Evolutionary conservation across 2,329 filamentous ascomycete species (phyloP).

Genomic region (Colletotrichum aenigma): DNA sequence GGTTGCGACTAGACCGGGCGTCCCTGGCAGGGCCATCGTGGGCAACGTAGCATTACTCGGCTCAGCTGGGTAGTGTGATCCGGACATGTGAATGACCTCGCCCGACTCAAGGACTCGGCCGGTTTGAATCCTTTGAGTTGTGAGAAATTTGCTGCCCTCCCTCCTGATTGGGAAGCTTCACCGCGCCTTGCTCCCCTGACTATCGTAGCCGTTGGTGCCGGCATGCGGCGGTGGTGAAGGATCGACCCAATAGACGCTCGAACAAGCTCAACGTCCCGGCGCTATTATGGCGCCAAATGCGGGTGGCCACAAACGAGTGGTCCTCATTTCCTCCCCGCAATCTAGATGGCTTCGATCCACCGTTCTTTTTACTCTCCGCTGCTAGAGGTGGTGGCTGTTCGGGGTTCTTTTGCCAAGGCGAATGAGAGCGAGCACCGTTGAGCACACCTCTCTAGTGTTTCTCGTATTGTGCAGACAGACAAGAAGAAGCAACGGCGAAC

Average conservation of each 20-base stretch:
- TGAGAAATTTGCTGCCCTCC: background rate
- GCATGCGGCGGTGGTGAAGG: background rate
- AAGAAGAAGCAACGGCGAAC: background rate
- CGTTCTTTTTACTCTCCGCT: background rate
- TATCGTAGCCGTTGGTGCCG: slow-evolving; percentile 1
- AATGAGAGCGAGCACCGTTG: background rate
- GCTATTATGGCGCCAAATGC: slow-evolving; percentile 9
- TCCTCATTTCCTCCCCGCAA: background rate
- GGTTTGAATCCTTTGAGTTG: background rate
- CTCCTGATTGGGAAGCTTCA: background rate
- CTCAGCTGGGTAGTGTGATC: background rate
- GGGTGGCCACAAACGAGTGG: background rate
- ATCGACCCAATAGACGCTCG: slow-evolving; percentile 13
- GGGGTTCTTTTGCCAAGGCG: background rate
- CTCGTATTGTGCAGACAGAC: background rate
- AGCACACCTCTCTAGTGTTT: background rate
- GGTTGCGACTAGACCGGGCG: background rate
- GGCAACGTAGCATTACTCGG: background rate
- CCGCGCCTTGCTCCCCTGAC: background rate
- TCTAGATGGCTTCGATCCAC: background rate
- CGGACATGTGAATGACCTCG: background rate
- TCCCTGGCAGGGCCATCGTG: background rate
- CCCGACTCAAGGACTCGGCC: background rate
- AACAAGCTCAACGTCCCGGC: slow-evolving; percentile 9
- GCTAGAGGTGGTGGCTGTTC: background rate